Evolutionary conservation across 148 eudicot species (phyloP).

Genomic region (Chenopodium suecicum): DNA sequence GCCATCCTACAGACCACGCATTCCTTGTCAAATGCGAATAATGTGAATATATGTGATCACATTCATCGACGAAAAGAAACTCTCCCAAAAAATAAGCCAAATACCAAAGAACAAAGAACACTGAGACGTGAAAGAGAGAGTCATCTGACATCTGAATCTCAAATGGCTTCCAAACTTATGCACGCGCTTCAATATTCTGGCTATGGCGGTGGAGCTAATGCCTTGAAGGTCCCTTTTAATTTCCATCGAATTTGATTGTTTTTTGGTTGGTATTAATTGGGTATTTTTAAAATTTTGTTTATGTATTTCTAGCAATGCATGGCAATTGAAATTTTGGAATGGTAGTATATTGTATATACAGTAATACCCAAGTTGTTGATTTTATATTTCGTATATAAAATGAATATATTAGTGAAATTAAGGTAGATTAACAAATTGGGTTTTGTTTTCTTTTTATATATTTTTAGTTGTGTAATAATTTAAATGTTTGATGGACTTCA

Average conservation of each 20-base stretch:
- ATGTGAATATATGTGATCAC: too few species aligned
- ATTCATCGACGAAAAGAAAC: too few species aligned
- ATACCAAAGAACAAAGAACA: too few species aligned
- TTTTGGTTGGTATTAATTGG: background rate
- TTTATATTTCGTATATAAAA: too few species aligned
- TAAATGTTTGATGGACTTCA: background rate
- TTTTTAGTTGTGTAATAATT: background rate
- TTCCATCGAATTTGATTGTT: background rate
- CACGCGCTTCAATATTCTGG: conserved; percentile 27
- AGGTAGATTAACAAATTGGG: background rate
- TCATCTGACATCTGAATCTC: background rate
- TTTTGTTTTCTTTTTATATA: background rate
- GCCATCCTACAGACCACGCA: too few species aligned
- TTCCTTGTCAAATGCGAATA: too few species aligned
- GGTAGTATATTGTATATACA: background rate
- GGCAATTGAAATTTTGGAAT: background rate
- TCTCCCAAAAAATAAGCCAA: too few species aligned
- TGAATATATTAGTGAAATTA: background rate
- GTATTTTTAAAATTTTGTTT: too few species aligned
- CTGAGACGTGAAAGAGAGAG: too few species aligned
- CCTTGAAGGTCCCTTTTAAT: conserved; percentile 15
- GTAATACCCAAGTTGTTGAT: too few species aligned
- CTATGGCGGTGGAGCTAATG: conserved; percentile 27
- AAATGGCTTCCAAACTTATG: conserved; percentile 20
- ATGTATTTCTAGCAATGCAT: too few species aligned